phyloP scores from a whole-genome alignment of 1,284 basidiomycete genomes.

The Leccinum griseonigrum region DNA sequence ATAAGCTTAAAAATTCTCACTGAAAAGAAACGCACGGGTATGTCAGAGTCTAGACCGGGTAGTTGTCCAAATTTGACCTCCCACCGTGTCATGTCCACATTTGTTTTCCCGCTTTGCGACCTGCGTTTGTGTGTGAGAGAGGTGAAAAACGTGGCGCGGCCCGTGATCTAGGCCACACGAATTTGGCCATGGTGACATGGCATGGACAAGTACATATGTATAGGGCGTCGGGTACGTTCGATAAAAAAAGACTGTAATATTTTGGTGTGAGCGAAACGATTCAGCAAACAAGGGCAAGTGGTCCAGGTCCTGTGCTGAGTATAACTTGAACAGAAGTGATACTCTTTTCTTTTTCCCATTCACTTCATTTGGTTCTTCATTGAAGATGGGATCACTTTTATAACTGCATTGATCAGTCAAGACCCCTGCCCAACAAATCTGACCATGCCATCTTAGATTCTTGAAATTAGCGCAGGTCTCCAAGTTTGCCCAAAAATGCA shows the following conservation, averaged over 20 bases:
- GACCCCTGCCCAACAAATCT: not conserved
- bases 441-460: not conserved
- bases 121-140: not conserved
- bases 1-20: not conserved
- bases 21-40: not conserved
- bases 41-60: slow-evolving; percentile 1
- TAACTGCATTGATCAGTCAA: not conserved
- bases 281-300: not conserved
- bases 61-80: not conserved
- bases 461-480: not conserved
- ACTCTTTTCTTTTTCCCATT: not conserved
- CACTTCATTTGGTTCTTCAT: not conserved
- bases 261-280: not conserved
- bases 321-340: not conserved
- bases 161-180: not conserved
- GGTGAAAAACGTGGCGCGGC: not conserved
- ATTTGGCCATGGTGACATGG: not conserved
- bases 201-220: too few species aligned
- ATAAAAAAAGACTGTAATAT: not conserved
- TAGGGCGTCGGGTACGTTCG: not conserved
- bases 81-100: slow-evolving; percentile 1
- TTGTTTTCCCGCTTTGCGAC: not conserved
- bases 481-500: not conserved
- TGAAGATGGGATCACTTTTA: not conserved
- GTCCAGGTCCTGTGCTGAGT: not conserved